Percentiles rank a stretch among this genome's conserved stretches.
Conservation (phyloP, 352 stramenopile genomes). For the Aphanomyces cochlioides region DNA sequence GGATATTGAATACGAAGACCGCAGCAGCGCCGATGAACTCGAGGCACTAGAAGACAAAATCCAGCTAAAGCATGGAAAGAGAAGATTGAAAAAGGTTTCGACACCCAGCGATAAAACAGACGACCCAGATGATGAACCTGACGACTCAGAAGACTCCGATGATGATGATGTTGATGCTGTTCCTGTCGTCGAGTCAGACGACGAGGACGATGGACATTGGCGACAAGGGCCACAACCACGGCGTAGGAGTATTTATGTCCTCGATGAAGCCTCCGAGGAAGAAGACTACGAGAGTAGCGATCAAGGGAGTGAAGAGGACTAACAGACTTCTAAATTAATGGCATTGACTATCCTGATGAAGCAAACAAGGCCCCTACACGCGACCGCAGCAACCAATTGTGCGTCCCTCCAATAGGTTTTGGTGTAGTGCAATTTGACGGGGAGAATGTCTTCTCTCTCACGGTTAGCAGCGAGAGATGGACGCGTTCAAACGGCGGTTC, state of each 20-base stretch:
- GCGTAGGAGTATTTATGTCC: conserved; percentile 62
- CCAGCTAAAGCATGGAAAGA: neutral
- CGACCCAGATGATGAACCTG: neutral
- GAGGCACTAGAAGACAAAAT: conserved; percentile 22
- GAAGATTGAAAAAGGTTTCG: neutral
- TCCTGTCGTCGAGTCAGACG: conserved; percentile 47
- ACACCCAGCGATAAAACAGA: neutral
- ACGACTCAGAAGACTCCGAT: conserved; percentile 2
- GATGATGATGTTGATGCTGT: conserved; percentile 32
- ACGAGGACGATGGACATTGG: conserved; percentile 33
- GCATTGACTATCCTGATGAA: neutral
- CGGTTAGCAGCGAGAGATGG: neutral
- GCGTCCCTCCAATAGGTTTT: neutral
- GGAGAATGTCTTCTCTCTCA: neutral
- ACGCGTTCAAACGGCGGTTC: conserved; percentile 9
- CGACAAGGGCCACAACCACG: conserved; percentile 33
- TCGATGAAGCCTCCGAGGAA: conserved; percentile 73
- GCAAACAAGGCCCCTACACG: conserved; percentile 1
- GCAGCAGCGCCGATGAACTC: conserved; percentile 27
- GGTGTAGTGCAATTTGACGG: neutral
- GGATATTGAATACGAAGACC: conserved; percentile 52
- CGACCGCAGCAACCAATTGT: conserved; percentile 1
- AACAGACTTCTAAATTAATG: conserved; percentile 15
- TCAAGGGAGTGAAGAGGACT: conserved; percentile 20
- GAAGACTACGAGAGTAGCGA: conserved; percentile 37